Evolutionary conservation across 305 asterid species (phyloP).

Genomic region (Ruellia speciosa): DNA sequence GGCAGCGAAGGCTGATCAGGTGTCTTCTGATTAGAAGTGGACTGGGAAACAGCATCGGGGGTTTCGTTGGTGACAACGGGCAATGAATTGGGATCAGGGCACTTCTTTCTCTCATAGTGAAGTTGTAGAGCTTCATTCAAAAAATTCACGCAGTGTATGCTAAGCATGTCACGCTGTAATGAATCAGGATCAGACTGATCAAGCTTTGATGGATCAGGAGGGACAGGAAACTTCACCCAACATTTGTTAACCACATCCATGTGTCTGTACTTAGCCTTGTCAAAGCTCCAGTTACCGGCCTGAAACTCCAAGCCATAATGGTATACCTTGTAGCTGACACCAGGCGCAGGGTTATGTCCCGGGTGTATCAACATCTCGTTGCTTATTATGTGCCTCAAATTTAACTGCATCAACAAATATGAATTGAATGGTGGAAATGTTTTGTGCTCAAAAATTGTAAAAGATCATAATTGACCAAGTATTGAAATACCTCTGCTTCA

Average conservation of each 20-base stretch:
- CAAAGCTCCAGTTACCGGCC: conserved; percentile 83
- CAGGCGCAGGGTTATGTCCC: conserved; percentile 57
- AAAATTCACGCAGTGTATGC: conserved; percentile 64
- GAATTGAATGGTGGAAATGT: too few relatives aligned
- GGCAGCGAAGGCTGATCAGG: conserved; percentile 23
- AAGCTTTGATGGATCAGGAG: conserved; percentile 61
- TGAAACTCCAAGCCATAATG: conserved; percentile 84
- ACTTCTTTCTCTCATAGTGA: conserved; percentile 47
- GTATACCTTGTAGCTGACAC: conserved; percentile 66
- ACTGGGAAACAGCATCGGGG: conserved; percentile 22
- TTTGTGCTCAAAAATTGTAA: too few relatives aligned
- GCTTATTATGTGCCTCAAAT: conserved; percentile 62
- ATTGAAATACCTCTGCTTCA: conserved; percentile 73
- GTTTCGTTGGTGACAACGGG: conserved; percentile 28
- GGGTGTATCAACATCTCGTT: conserved; percentile 79
- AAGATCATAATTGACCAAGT: neutral
- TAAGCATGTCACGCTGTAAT: conserved; percentile 70
- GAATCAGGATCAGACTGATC: conserved; percentile 40
- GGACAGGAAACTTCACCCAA: conserved; percentile 76
- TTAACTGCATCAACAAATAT: conserved; percentile 42
- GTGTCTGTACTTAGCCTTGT: conserved; percentile 84
- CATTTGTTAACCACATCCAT: conserved; percentile 61
- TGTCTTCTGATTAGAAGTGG: conserved; percentile 14
- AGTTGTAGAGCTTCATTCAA: conserved; percentile 60
- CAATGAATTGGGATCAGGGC: conserved; percentile 41